phyloP scores from a whole-genome alignment of 2,329 filamentous ascomycete genomes.

The Curvularia sp. region DNA sequence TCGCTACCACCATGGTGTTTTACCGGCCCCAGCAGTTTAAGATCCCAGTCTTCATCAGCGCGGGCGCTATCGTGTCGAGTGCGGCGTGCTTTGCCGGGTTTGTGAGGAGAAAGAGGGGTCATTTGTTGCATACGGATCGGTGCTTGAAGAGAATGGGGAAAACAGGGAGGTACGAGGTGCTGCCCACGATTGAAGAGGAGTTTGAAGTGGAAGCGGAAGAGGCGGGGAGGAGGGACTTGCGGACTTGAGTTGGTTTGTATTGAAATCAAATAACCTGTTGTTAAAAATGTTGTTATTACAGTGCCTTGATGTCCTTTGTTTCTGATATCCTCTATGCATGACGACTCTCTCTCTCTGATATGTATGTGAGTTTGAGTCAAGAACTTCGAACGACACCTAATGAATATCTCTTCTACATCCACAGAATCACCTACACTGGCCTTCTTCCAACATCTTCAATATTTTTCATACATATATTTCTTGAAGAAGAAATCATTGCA shows the following conservation, averaged over 20 bases:
- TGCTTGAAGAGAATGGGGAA: constrained; percentile 29
- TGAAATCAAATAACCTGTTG: not conserved
- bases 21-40: constrained; percentile 68
- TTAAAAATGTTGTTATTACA: too few relatives aligned
- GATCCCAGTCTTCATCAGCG: constrained; percentile 67
- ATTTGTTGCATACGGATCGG: constrained; percentile 49
- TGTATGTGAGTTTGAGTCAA: not conserved
- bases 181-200: constrained; percentile 36
- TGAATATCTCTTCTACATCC: too few relatives aligned
- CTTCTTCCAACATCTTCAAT: too few relatives aligned
- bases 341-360: not conserved
- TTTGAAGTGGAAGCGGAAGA: constrained; percentile 18
- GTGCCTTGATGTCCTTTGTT: not conserved
- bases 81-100: constrained; percentile 63
- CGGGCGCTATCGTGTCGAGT: constrained; percentile 59
- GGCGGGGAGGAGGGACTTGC: not conserved
- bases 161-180: constrained; percentile 25
- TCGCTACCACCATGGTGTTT: constrained; percentile 69
- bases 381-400: too few relatives aligned
- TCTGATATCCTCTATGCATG: not conserved
- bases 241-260: not conserved
- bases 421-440: too few relatives aligned
- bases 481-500: too few relatives aligned
- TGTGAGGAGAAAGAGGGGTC: constrained; percentile 64
- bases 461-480: too few relatives aligned